These are phyloP conservation scores for Leccinum angustisporum DNA, from an alignment of 1,284 basidiomycete species.

Conservation along the genomic window DNA sequence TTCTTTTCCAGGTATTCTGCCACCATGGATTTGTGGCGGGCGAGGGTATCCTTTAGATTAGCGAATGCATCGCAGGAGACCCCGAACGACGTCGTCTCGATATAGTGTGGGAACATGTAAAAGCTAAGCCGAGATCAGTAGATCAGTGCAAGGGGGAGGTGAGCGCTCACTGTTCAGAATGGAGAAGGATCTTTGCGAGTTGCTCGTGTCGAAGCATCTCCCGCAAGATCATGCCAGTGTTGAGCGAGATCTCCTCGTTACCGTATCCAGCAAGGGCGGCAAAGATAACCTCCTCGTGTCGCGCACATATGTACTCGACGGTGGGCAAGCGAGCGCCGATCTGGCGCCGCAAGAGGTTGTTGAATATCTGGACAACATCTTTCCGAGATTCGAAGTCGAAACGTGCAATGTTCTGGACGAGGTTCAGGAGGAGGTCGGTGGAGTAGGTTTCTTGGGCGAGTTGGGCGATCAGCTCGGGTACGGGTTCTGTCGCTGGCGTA, in stretches of 20 bases:
- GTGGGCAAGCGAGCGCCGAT: constrained; percentile 93
- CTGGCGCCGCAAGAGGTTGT: constrained; percentile 90
- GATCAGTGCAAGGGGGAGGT: not conserved
- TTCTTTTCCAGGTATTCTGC: constrained; percentile 95
- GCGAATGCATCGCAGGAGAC: constrained; percentile 97
- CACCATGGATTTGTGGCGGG: constrained; percentile 96
- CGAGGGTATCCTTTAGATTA: constrained; percentile 95
- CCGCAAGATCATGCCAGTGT: constrained; percentile 96
- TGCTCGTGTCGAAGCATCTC: constrained; percentile 97
- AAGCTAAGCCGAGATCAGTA: constrained; percentile 58
- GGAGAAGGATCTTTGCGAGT: constrained; percentile 85
- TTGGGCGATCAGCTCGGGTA: constrained; percentile 87
- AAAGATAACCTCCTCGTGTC: constrained; percentile 84
- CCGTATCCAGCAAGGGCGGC: constrained; percentile 87
- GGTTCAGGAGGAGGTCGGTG: constrained; percentile 80
- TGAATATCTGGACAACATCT: constrained; percentile 97
- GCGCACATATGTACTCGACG: constrained; percentile 87
- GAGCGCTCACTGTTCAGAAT: constrained; percentile 85
- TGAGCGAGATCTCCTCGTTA: constrained; percentile 93
- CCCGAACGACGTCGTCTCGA: constrained; percentile 97
- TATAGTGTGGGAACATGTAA: constrained; percentile 95
- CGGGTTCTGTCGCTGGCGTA: constrained; percentile 53
- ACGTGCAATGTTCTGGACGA: constrained; percentile 80
- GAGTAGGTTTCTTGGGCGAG: constrained; percentile 95
- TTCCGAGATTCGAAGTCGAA: constrained; percentile 98